Evolutionary conservation across 192 early-diverging fungal genomes (phyloP), one percentile per base, ranked within the genome.

Genomic region (Gamsiella multidivaricata): DNA sequence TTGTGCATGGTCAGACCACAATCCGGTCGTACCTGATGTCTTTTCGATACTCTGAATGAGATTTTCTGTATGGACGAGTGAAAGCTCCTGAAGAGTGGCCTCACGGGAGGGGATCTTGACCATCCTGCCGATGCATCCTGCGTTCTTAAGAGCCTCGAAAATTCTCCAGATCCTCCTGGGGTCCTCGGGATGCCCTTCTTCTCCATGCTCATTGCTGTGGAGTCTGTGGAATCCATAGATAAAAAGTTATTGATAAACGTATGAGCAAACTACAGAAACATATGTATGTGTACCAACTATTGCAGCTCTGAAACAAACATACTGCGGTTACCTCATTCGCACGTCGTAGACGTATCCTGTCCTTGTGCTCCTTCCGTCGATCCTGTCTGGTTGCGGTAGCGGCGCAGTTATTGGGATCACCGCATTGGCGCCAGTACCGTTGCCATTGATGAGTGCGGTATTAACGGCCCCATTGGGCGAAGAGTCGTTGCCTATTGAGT

Each of bases 161-260:
- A 94, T 92, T 61, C 80, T 83, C 73, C 86, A 88, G n/a, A 91
- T 92, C 15, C 93, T 87, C 11, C 82, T 82, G 2, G 93, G 93
- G 61, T 92, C 88, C 45, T 94, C 93, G 1, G 93, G 93, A 56
- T 94, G 92, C 39, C 83, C 80, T 29, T 91, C 88, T 12, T 86
- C 69, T n/a, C 81, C 74, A 60, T 90, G 82, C 20, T 86, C 69
- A 47, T 84, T 84, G 28, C 65, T 79, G 59, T 93, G 92, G 53
- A 87, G 88, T n/a, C 83, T 78, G 50, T 14, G 33, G 42, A 46
- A 52, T n/a, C 45, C 39, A 41, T 41, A 41, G 39, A 41, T 10
- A 41, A 41, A 41, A 14, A 7, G 39, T n/a, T n/a, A n/a, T n/a
- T n/a, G n/a, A n/a, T n/a, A n/a, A n/a, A n/a, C n/a, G n/a, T n/a